These are phyloP conservation scores for Stagonosporopsis tanaceti DNA, from an alignment of 2,329 filamentous ascomycete genomes.

Conservation along the genomic window DNA sequence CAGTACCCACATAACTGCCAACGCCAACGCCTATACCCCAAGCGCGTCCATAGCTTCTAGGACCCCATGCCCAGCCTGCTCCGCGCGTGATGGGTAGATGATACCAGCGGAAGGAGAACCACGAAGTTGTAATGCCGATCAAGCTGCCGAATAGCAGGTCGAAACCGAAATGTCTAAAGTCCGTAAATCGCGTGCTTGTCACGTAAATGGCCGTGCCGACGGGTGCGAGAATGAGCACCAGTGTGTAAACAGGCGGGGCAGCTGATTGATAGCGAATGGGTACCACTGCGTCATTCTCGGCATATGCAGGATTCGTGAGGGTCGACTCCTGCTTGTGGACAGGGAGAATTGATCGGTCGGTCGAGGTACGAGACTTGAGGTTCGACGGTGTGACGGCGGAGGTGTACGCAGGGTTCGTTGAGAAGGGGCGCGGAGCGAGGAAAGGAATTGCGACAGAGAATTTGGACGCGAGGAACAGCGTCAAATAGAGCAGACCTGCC, in stretches of 20 bases:
- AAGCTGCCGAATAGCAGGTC: constrained; percentile 87
- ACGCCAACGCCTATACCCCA: constrained; percentile 78
- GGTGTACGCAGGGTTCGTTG: constrained; percentile 59
- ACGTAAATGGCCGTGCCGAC: constrained; percentile 81
- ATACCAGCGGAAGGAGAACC: constrained; percentile 84
- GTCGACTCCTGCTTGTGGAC: constrained; percentile 36
- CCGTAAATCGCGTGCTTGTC: constrained; percentile 82
- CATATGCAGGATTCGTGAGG: constrained; percentile 27
- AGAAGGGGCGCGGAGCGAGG: constrained; percentile 61
- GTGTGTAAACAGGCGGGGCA: constrained; percentile 81
- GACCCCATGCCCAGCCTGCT: constrained; percentile 89
- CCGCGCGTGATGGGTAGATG: constrained; percentile 81
- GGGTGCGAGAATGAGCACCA: constrained; percentile 74
- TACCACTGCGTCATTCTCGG: constrained; percentile 49
- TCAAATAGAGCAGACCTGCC: constrained; percentile 83
- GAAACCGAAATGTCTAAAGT: constrained; percentile 91
- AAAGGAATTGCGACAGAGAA: constrained; percentile 78
- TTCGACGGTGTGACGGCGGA: constrained; percentile 53
- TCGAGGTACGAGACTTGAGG: constrained; percentile 29
- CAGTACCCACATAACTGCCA: constrained; percentile 56
- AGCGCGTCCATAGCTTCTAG: constrained; percentile 73
- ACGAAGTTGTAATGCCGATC: constrained; percentile 75
- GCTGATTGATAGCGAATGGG: constrained; percentile 76
- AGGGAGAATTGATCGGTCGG: constrained; percentile 26
- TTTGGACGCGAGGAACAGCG: constrained; percentile 85